Evolutionary conservation across 2,329 filamentous ascomycete genomes (phyloP).

Genomic region (Pleurostoma richardsiae): DNA sequence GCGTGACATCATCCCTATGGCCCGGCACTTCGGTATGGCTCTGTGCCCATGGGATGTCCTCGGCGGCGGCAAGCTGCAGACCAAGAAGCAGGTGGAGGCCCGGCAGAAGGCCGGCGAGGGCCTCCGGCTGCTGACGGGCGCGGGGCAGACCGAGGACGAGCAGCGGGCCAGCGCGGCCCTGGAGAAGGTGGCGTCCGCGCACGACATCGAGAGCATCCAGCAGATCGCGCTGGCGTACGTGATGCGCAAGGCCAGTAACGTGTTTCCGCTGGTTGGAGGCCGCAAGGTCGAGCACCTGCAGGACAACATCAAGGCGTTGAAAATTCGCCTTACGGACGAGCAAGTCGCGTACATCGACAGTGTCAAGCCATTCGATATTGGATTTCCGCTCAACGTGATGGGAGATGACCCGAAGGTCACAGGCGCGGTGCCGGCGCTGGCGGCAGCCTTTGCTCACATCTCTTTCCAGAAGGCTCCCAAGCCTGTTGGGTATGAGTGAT

Average conservation of each 20-base stretch:
- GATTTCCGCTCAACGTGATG: constrained; percentile 46
- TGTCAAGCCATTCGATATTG: constrained; percentile 46
- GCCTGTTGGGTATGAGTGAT: too few relatives aligned
- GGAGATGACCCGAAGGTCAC: too few relatives aligned
- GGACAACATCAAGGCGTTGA: constrained; percentile 51
- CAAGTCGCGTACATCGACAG: constrained; percentile 51
- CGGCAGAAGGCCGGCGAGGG: too few relatives aligned
- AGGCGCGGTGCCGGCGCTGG: too few relatives aligned
- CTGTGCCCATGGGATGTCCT: constrained; percentile 56
- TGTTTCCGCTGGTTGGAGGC: constrained; percentile 49
- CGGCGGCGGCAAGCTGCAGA: constrained; percentile 46
- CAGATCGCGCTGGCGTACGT: constrained; percentile 54
- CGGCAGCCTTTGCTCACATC: too few relatives aligned
- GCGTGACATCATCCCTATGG: constrained; percentile 37
- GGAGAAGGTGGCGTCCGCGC: constrained; percentile 51
- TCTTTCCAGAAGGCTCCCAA: too few relatives aligned
- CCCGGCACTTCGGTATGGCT: constrained; percentile 40
- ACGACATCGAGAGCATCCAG: constrained; percentile 45
- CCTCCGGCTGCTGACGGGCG: too few relatives aligned
- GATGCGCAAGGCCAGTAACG: constrained; percentile 43
- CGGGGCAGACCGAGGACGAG: too few relatives aligned
- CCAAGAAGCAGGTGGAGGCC: constrained; percentile 4
- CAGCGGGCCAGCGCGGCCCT: constrained; percentile 32
- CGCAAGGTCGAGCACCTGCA: constrained; percentile 46
- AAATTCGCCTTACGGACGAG: constrained; percentile 39